Conservation (phyloP, 2,329 filamentous ascomycete genomes). For the Colletotrichum kahawae region DNA sequence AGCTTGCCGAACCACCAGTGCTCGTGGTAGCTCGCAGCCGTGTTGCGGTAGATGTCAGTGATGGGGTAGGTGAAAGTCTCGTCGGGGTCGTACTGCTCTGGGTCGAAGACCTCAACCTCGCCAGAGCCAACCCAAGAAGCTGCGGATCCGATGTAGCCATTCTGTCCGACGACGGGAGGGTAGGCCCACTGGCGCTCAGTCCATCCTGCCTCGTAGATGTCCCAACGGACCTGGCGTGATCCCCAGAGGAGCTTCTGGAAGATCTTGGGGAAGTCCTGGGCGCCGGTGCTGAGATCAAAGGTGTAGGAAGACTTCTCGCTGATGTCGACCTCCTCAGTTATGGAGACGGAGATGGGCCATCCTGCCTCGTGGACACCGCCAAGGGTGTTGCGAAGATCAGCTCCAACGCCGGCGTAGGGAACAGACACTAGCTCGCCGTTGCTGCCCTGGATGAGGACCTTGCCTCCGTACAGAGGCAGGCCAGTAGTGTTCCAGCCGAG, state of each 20-base stretch:
- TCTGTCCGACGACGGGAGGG: slow-evolving; percentile 28
- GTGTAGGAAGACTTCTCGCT: neutral
- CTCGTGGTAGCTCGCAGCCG: slow-evolving; percentile 3
- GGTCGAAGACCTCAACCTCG: slow-evolving; percentile 24
- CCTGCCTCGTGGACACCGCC: slow-evolving; percentile 19
- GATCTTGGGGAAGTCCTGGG: slow-evolving; percentile 26
- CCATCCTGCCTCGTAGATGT: slow-evolving; percentile 31
- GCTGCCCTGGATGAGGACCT: slow-evolving; percentile 37
- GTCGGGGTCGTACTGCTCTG: slow-evolving; percentile 27
- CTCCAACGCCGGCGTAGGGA: slow-evolving; percentile 37
- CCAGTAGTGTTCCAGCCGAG: slow-evolving; percentile 27
- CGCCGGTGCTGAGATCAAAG: slow-evolving; percentile 21
- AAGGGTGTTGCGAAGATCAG: slow-evolving; percentile 18
- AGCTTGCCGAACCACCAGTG: slow-evolving; percentile 50
- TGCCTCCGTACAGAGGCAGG: slow-evolving; percentile 39
- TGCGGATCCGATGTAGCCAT: slow-evolving; percentile 34
- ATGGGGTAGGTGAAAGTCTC: slow-evolving; percentile 30
- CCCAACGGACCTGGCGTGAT: slow-evolving; percentile 26
- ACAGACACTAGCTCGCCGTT: slow-evolving; percentile 47
- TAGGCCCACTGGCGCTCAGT: slow-evolving; percentile 32
- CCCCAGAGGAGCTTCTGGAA: slow-evolving; percentile 26
- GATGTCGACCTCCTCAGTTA: slow-evolving; percentile 6
- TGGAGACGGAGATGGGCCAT: slow-evolving; percentile 18
- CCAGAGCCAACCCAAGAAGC: slow-evolving; percentile 26
- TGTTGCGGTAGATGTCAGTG: slow-evolving; percentile 25